Conservation (phyloP, 148 eudicot genomes). For the Limonium bicolor region DNA sequence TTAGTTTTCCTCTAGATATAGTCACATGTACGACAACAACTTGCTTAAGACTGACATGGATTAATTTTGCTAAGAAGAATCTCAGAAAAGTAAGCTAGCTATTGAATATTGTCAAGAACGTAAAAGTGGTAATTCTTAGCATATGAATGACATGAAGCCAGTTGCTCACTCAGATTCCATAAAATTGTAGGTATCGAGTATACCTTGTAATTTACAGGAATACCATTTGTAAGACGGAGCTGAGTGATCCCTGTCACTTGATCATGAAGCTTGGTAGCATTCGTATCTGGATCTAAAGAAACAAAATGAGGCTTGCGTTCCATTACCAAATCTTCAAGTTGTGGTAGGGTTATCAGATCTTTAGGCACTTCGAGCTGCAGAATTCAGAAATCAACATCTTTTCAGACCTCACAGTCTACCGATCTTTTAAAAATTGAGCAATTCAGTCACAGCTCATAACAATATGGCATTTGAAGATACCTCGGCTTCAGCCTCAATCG, state of each 20-base stretch:
- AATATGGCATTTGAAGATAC: too few relatives aligned
- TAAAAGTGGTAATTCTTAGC: too few relatives aligned
- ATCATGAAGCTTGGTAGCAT: slow-evolving; percentile 37
- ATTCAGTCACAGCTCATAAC: slow-evolving; percentile 6
- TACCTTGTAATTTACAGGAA: slow-evolving; percentile 95
- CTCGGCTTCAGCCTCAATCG: slow-evolving; percentile 95
- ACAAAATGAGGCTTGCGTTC: slow-evolving; percentile 47
- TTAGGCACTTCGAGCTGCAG: slow-evolving; percentile 97
- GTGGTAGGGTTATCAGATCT: slow-evolving; percentile 48
- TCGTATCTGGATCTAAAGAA: slow-evolving; percentile 28
- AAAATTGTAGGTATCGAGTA: background rate
- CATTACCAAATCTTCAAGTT: slow-evolving; percentile 47
- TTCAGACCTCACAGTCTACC: too few relatives aligned
- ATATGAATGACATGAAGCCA: too few relatives aligned
- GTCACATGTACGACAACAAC: too few relatives aligned
- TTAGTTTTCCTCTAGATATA: too few relatives aligned
- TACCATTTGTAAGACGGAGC: slow-evolving; percentile 83
- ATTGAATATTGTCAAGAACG: too few relatives aligned
- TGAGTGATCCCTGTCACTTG: slow-evolving; percentile 81
- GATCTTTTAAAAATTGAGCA: too few relatives aligned
- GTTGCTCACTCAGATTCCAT: too few relatives aligned
- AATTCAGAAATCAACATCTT: slow-evolving; percentile 4
- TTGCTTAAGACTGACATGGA: too few relatives aligned
- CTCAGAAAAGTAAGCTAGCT: too few relatives aligned
- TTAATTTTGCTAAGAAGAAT: too few relatives aligned